Evolutionary conservation across 179 eudicot genomes (phyloP), one percentile per base, ranked within the genome.

Genomic region (Beta macrorhiza): DNA sequence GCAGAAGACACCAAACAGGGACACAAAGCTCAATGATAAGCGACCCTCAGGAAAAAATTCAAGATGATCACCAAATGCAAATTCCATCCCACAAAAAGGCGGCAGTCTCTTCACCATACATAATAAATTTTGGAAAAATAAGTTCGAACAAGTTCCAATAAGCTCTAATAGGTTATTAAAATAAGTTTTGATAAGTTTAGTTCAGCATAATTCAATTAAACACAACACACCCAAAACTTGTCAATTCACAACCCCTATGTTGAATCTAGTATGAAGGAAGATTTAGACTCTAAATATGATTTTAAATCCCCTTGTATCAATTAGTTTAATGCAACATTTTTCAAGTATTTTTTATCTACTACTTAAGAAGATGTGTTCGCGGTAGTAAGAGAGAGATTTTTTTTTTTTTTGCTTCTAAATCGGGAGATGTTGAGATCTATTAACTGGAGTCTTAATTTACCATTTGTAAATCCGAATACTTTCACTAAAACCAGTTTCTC

Each of bases 1-100:
- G 92, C 91, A 85, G 19, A 70, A 77, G 76, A 81, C 58, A 77
- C 45, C 52, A 76, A 81, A 5, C 59, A 67, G 42, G 69, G 64
- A 69, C 55, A 76, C 79, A 82, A 78, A 58, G 79, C 53, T 59
- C 63, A 78, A 64, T 47, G 55, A 75, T 73, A 52, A 51, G 51
- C 25, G 16, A 74, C 45, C 61, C 69, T 76, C 44, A 22, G 22
- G 57, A 57, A 61, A 56, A 16, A 64, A 37, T 37, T n/a, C 52
- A 75, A 8, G 47, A 37, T 8, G 47, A 9, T 57, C 25, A 75
- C 57, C 64, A 62, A 19, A 62, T 75, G 67, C 72, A 55, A 15
- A 20, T 29, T 15, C 67, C 9, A 75, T 76, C 69, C 12, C n/a
- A 57, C n/a, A 25, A 7, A 49, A 49, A 7, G 11, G 53, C 15